Base-by-base conservation (phyloP, 2,329 filamentous ascomycete genomes). In the Aspergillus arachidicola region DNA sequence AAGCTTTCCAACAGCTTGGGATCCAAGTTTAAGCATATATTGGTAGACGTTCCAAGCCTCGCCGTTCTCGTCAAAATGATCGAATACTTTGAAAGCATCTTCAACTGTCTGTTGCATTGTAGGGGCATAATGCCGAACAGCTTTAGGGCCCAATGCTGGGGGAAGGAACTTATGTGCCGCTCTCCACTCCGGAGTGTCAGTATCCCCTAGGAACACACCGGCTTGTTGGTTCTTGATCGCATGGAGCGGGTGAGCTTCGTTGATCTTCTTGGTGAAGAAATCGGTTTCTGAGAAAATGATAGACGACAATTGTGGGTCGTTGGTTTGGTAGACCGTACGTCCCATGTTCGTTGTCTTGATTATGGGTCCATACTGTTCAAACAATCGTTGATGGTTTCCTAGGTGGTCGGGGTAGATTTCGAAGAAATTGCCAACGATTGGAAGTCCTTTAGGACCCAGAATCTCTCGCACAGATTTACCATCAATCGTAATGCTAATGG, bases 141-240 rank as follows among this genome's bases (percentile, higher is more conserved):
- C 87, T 69, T 86, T 87, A 32, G 86, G 86, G 0, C 82, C 82
- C 14, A 89, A 76, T 0, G 85, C 83, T 0, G 87, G 86, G 0
- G 87, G 85, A 0, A 89, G 68, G 72, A 88, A 89, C 71, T 89
- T 89, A 78, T 89, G 87, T 0, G 83, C 82, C 0, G 81, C 60
- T 48, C 70, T 76, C 73, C 74, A 78, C 58, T 72, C 68, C 0
- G 70, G 68, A 0, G 76, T 76, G 38, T 76, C 71, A 0, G 74
- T 76, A 55, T 78, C 76, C 6, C 71, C 71, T 0, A 76, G 60
- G 61, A 78, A 78, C 30, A 78, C 63, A 14, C 71, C 71, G 1
- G 75, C 76, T 2, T 65, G 50, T 1, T 68, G 64, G 16, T 67
- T 70, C 28, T 73, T 75, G 28, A 78, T 59, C 0, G 69, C 67